Evolutionary conservation across 371 early-diverging fungal species (phyloP).

Genomic region (Chytridiales sp.): DNA sequence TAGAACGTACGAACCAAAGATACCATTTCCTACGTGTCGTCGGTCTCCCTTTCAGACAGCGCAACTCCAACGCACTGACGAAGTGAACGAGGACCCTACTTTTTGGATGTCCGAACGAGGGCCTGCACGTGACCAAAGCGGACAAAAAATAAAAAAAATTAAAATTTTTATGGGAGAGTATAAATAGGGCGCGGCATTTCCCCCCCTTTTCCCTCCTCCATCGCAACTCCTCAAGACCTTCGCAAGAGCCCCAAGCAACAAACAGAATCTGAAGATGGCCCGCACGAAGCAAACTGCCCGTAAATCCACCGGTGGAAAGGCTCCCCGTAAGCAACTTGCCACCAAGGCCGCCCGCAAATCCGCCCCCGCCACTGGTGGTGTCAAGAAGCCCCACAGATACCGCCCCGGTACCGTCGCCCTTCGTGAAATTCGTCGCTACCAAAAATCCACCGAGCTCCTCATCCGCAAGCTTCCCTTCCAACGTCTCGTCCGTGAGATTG

Average conservation of each 20-base stretch:
- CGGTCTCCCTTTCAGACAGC: no score
- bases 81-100: no score
- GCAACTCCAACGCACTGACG: no score
- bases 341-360: slow-evolving; percentile 88
- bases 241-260: neutral
- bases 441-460: slow-evolving; percentile 97
- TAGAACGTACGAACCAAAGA: no score
- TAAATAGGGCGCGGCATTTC: no score
- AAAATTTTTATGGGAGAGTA: no score
- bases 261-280: neutral
- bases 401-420: slow-evolving; percentile 68
- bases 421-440: slow-evolving; percentile 94
- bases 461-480: slow-evolving; percentile 99
- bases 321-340: slow-evolving; percentile 96
- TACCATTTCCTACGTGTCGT: no score
- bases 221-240: no score
- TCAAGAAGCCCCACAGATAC: slow-evolving; percentile 52
- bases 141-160: no score
- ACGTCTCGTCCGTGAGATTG: slow-evolving; percentile 96
- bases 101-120: no score
- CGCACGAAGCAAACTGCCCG: slow-evolving; percentile 89
- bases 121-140: no score
- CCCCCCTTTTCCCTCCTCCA: no score
- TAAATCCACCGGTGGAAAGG: slow-evolving; percentile 99
- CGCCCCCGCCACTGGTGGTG: slow-evolving; percentile 59